Evolutionary conservation across 2,329 filamentous ascomycete genomes (phyloP), one percentile per base, ranked within the genome.

Genomic region (Alternaria arborescens): DNA sequence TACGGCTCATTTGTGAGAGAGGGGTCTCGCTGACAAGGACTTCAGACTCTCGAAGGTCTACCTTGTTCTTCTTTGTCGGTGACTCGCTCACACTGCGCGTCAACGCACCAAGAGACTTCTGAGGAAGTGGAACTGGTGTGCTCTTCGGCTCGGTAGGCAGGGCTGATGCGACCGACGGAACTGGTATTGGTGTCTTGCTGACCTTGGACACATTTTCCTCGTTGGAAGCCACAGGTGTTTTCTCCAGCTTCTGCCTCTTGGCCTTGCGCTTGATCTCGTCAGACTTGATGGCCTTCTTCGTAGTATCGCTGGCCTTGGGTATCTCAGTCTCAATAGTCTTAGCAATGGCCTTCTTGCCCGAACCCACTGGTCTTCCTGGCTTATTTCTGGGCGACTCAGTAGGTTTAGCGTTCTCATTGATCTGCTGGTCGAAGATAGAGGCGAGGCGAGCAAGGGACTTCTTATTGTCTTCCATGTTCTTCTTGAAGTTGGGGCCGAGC

Each of bases 1-100:
- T 58, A 18, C 36, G 52, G 8, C 48, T 14, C n/a, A 61, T 55
- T n/a, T 62, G 52, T 3, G 62, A 66, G 3, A 62, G 58, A 24
- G 66, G 65, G 18, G 69, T 71, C 24, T 70, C 65, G 5, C 32
- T 18, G 6, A 66, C 60, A 11, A 67, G 52, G 30, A 65, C 41
- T 16, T 64, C 48, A 16, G 61, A 54, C 8, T 61, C 55, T 16
- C 22, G 12, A 5, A 18, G 28, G 10, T 41, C 44, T 7, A 47
- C 8, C 12, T 46, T 56, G 10, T 20, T 22, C 10, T 47, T 40
- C n/a, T 43, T 26, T 12, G n/a, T 14, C 41, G 36, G 16, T 8
- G 42, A 28, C 53, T 43, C 47, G 20, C 41, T 47, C 41, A n/a
- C 44, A 18, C 46, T 36, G 20, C 18, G 20, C 7, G 28, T 41